Conservation (phyloP, 2,329 filamentous ascomycete genomes). For the Colletotrichum endophyticum region DNA sequence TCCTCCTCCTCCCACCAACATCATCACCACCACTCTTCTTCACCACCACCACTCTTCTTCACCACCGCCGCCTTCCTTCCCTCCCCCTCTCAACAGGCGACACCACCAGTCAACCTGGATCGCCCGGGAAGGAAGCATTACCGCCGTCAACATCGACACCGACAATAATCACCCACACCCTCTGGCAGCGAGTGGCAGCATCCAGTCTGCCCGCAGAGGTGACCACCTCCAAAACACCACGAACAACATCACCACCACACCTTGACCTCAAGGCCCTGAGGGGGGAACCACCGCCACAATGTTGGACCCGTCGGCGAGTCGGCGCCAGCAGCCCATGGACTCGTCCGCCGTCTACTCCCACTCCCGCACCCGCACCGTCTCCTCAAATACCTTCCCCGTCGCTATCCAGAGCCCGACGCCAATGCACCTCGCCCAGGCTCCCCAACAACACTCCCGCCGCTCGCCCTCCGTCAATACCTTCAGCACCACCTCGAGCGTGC, state of each 20-base stretch:
- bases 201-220: not conserved
- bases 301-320: slow-evolving; percentile 25
- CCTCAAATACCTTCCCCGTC: slow-evolving; percentile 56
- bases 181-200: not conserved
- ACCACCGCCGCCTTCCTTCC: not conserved
- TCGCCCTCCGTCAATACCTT: slow-evolving; percentile 72
- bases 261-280: not conserved
- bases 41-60: not conserved
- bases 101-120: not conserved
- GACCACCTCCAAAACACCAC: not conserved
- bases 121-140: not conserved
- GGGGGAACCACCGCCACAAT: not conserved
- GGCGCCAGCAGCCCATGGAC: slow-evolving; percentile 25
- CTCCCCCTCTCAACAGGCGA: not conserved
- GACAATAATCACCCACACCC: not conserved
- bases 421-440: slow-evolving; percentile 38
- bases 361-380: slow-evolving; percentile 60
- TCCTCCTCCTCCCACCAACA: not conserved
- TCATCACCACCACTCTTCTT: not conserved
- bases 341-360: slow-evolving; percentile 50
- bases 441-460: slow-evolving; percentile 51
- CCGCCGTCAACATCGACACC: not conserved
- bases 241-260: not conserved
- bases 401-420: slow-evolving; percentile 31
- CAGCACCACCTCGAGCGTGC: slow-evolving; percentile 74